Conservation (phyloP, 2,329 filamentous ascomycete genomes). For the Elsinoe necatrix region DNA sequence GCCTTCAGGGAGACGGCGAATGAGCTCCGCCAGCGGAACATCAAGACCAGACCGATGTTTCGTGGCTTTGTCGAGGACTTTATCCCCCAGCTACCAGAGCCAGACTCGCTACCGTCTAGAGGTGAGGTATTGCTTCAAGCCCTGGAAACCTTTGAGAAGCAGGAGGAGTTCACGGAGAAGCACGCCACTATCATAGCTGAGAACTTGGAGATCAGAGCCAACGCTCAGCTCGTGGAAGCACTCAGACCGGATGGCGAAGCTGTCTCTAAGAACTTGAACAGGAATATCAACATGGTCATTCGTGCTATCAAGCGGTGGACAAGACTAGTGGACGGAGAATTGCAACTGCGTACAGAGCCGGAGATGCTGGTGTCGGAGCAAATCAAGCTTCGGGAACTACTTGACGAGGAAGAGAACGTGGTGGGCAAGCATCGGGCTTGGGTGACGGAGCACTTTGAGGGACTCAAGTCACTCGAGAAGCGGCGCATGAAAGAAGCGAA, state of each 20-base stretch:
- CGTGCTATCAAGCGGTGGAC: slow-evolving; percentile 25
- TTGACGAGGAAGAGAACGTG: slow-evolving; percentile 17
- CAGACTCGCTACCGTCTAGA: slow-evolving; percentile 29
- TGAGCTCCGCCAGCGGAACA: slow-evolving; percentile 33
- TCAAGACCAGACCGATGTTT: slow-evolving; percentile 50
- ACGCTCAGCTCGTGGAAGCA: slow-evolving; percentile 15
- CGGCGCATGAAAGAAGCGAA: slow-evolving; percentile 13
- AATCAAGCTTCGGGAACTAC: slow-evolving; percentile 1
- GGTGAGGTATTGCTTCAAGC: slow-evolving; percentile 46
- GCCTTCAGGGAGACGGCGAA: slow-evolving; percentile 21
- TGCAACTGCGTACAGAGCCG: slow-evolving; percentile 17
- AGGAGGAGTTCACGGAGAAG: slow-evolving; percentile 20
- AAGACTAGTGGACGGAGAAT: slow-evolving; percentile 17
- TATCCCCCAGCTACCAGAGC: slow-evolving; percentile 36
- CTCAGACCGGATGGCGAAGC: slow-evolving; percentile 20
- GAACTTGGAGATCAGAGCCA: slow-evolving; percentile 22
- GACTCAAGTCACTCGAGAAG: slow-evolving; percentile 22
- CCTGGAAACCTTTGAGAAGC: slow-evolving; percentile 33
- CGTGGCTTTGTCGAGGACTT: slow-evolving; percentile 55
- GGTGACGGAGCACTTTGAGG: slow-evolving; percentile 24
- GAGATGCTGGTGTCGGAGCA: slow-evolving; percentile 19
- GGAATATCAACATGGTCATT: slow-evolving; percentile 21
- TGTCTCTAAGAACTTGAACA: slow-evolving; percentile 20
- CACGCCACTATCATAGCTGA: slow-evolving; percentile 18
- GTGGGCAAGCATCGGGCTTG: slow-evolving; percentile 18